A percentile compares a stretch with the other conserved stretches of the same genome.
These are phyloP conservation scores for Botryotinia convoluta DNA, from an alignment of 2,329 filamentous ascomycete species.

Conservation along the genomic window DNA sequence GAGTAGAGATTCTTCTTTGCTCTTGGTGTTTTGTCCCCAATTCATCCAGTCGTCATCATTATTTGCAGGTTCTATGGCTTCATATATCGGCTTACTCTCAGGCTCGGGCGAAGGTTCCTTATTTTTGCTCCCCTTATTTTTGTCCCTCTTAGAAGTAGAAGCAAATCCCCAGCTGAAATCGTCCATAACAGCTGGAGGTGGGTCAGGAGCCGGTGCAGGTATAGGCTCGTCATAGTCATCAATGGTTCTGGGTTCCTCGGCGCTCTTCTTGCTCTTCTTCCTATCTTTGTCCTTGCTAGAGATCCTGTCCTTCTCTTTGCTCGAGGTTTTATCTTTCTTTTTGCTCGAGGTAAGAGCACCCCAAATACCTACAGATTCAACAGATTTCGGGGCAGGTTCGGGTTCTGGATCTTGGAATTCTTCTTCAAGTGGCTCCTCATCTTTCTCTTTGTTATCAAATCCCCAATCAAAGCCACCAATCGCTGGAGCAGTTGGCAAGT, in stretches of 20 bases:
- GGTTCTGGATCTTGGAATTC: slow-evolving; percentile 23
- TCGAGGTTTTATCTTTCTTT: slow-evolving; percentile 23
- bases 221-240: slow-evolving; percentile 17
- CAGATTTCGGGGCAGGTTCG: slow-evolving; percentile 22
- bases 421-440: slow-evolving; percentile 42
- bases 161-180: slow-evolving; percentile 21
- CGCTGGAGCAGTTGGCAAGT: slow-evolving; percentile 7
- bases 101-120: slow-evolving; percentile 29
- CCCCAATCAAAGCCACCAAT: slow-evolving; percentile 13
- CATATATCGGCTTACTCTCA: slow-evolving; percentile 26
- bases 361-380: slow-evolving; percentile 25
- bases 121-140: slow-evolving; percentile 43
- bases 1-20: slow-evolving; percentile 33
- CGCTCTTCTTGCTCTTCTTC: slow-evolving; percentile 44
- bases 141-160: slow-evolving; percentile 40
- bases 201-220: slow-evolving; percentile 30
- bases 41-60: slow-evolving; percentile 34
- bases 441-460: slow-evolving; percentile 11
- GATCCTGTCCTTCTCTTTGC: slow-evolving; percentile 14
- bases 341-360: slow-evolving; percentile 20
- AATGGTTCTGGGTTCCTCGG: slow-evolving; percentile 19
- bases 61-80: slow-evolving; percentile 31
- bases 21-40: slow-evolving; percentile 34
- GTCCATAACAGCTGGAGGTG: slow-evolving; percentile 35
- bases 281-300: slow-evolving; percentile 40